A percentile compares a stretch with the other conserved stretches of the same genome.
Conservation (phyloP, 2,329 filamentous ascomycete genomes). For the Ceratocystis lukuohia region DNA sequence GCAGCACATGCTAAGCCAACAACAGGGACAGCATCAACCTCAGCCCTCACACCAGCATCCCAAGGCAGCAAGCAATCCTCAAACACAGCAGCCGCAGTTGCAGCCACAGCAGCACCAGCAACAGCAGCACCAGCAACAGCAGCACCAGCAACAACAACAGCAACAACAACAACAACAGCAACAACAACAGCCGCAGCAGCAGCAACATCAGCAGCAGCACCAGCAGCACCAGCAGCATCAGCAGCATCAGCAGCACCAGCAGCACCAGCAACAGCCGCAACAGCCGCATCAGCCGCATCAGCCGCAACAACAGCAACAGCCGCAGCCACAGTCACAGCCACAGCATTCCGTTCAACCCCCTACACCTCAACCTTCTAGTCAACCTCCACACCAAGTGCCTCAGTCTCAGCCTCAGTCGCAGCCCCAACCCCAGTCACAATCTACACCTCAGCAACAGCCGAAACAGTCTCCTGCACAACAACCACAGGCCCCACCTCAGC, state of each 20-base stretch:
- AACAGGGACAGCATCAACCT: background rate
- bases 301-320: conserved; percentile 9
- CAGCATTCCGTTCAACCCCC: background rate
- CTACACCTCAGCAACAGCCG: conserved; percentile 9
- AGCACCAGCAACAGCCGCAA: background rate
- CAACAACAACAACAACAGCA: background rate
- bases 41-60: conserved; percentile 6
- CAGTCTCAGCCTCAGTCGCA: background rate
- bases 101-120: too few species aligned
- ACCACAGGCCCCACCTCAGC: conserved; percentile 14
- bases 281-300: background rate
- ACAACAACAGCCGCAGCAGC: too few species aligned
- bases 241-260: background rate
- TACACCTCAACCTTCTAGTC: background rate
- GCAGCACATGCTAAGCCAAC: background rate
- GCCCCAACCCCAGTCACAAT: background rate
- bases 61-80: conserved; percentile 10
- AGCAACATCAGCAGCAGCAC: too few species aligned
- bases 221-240: too few species aligned
- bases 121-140: too few species aligned
- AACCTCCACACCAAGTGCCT: background rate
- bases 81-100: background rate
- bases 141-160: rapidly evolving
- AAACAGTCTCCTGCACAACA: conserved; percentile 6
- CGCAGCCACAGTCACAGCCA: conserved; percentile 4